Conservation (phyloP, 352 stramenopile genomes). For the Globisporangium nodosum region DNA sequence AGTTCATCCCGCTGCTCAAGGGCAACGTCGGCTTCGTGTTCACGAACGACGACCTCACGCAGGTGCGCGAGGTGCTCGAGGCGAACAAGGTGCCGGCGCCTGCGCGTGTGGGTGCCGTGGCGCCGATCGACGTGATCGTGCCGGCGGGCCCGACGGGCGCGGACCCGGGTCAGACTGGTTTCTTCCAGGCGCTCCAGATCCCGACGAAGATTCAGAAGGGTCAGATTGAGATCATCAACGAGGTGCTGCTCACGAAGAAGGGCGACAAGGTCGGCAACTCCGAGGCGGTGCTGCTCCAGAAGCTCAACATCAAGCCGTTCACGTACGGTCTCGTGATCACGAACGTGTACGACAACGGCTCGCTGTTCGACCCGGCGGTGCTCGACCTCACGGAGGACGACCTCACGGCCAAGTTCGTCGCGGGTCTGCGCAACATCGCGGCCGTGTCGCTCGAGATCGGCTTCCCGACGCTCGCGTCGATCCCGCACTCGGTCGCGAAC, state of each 20-base stretch:
- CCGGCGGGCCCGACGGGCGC: slow-evolving; percentile 96
- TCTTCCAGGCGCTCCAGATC: slow-evolving; percentile 99
- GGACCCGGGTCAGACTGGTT: slow-evolving; percentile 99
- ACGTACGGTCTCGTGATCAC: slow-evolving; percentile 98
- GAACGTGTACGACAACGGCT: slow-evolving; percentile 98
- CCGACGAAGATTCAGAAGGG: slow-evolving; percentile 99
- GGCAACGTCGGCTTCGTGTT: slow-evolving; percentile 99
- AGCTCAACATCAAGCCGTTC: slow-evolving; percentile 99
- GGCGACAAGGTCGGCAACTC: slow-evolving; percentile 98
- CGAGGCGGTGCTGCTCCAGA: slow-evolving; percentile 97
- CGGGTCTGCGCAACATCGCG: slow-evolving; percentile 92
- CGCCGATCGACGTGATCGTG: slow-evolving; percentile 95
- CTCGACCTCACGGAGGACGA: slow-evolving; percentile 98
- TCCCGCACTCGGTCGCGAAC: slow-evolving; percentile 99
- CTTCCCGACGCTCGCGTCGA: slow-evolving; percentile 96
- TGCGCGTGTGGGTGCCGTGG: slow-evolving; percentile 94
- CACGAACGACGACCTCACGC: slow-evolving; percentile 96
- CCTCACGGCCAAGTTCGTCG: slow-evolving; percentile 94
- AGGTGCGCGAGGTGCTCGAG: slow-evolving; percentile 87
- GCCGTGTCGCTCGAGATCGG: slow-evolving; percentile 94
- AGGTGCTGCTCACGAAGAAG: slow-evolving; percentile 93
- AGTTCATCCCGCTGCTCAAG: slow-evolving; percentile 83
- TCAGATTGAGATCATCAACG: slow-evolving; percentile 99
- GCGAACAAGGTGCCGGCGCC: slow-evolving; percentile 93
- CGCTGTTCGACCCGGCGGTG: slow-evolving; percentile 97